Percentiles rank a stretch among this genome's conserved stretches.
These are phyloP conservation scores for Nitzschia putrida DNA, from an alignment of 108 stramenopile genomes.

Conservation along the genomic window DNA sequence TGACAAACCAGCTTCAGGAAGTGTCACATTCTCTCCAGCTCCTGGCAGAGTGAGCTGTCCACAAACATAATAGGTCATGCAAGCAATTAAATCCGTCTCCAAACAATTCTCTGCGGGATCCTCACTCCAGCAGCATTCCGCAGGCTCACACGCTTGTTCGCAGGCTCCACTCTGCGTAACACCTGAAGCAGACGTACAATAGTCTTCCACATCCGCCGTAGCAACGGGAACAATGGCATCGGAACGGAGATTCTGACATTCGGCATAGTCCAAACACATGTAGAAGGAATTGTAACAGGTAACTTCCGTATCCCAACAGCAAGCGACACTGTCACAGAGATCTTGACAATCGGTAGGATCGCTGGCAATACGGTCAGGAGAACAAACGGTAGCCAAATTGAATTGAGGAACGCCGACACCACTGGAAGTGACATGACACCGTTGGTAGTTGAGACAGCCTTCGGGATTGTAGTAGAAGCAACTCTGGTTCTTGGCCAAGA, in stretches of 20 bases:
- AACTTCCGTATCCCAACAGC: slow-evolving; percentile 4
- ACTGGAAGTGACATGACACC: slow-evolving; percentile 12
- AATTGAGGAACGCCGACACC: slow-evolving; percentile 11
- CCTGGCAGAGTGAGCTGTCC: slow-evolving; percentile 10
- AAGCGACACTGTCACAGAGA: slow-evolving; percentile 5
- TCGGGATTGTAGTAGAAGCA: slow-evolving; percentile 19
- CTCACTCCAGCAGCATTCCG: slow-evolving; percentile 23
- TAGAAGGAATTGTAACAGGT: slow-evolving; percentile 18
- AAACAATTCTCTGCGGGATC: slow-evolving; percentile 6
- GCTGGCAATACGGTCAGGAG: slow-evolving; percentile 8
- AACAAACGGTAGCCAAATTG: slow-evolving; percentile 6
- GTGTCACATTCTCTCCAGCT: neutral
- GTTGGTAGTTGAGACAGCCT: slow-evolving; percentile 24
- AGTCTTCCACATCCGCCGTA: neutral
- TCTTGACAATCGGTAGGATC: slow-evolving; percentile 5
- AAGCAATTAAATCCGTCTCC: slow-evolving; percentile 1
- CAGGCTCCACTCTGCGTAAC: slow-evolving; percentile 11
- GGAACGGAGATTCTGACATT: slow-evolving; percentile 9
- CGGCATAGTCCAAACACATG: slow-evolving; percentile 21
- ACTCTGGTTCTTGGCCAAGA: neutral
- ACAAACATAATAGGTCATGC: slow-evolving; percentile 17
- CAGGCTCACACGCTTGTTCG: slow-evolving; percentile 16
- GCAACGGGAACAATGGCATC: slow-evolving; percentile 7
- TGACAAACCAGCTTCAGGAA: neutral
- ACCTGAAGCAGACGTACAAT: slow-evolving; percentile 10